Evolutionary conservation across 2,329 filamentous ascomycete genomes (phyloP).

Genomic region (Aspergillus aculeatinus): DNA sequence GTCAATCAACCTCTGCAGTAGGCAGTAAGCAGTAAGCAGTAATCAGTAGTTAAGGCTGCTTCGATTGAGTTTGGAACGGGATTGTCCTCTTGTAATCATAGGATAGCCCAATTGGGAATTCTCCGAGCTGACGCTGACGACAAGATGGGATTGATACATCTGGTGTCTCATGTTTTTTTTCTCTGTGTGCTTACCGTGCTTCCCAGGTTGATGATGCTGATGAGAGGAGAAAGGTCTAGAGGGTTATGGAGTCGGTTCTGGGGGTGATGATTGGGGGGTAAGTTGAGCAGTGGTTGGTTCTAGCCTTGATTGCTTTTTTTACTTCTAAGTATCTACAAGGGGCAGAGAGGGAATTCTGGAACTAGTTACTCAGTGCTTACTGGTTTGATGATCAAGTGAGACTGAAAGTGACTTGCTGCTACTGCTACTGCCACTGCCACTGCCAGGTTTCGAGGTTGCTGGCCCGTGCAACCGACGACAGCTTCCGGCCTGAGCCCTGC

Average conservation of each 20-base stretch:
- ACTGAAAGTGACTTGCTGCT: too few relatives aligned
- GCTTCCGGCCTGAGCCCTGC: background rate
- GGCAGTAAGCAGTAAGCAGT: too few relatives aligned
- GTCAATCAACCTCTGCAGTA: too few relatives aligned
- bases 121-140: constrained; percentile 2
- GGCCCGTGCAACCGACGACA: background rate
- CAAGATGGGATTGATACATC: background rate
- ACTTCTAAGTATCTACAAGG: background rate
- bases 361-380: too few relatives aligned
- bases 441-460: background rate
- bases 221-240: background rate
- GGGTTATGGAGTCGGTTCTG: background rate
- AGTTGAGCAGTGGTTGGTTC: too few relatives aligned
- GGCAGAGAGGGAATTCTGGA: background rate
- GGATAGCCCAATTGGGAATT: constrained; percentile 10
- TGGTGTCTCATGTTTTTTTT: background rate
- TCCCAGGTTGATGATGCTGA: background rate
- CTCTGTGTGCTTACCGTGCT: background rate
- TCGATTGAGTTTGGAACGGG: background rate
- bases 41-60: background rate
- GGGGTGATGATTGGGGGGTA: too few relatives aligned
- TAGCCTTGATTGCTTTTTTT: background rate
- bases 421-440: too few relatives aligned
- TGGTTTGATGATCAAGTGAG: too few relatives aligned
- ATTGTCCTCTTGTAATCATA: background rate